Base-by-base conservation (phyloP, 768 basidiomycete genomes). In the Calocybe indica region DNA sequence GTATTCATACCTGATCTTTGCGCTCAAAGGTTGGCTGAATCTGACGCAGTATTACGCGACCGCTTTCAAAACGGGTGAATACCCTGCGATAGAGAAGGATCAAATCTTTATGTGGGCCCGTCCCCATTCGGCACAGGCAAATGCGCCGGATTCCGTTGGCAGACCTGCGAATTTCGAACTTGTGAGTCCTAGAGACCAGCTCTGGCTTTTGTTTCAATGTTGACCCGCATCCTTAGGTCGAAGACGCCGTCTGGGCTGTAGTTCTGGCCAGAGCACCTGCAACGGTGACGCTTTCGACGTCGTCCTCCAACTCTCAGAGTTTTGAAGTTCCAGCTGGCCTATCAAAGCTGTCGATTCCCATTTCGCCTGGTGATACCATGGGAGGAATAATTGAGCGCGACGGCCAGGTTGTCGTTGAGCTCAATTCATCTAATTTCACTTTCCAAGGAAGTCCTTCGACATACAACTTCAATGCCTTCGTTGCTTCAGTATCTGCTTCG, bases 401-500 rank as follows among this genome's bases (percentile, higher is more conserved):
- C 45, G 76, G 75, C n/a, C 47, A 63, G 45, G 67, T 63, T 5
- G 52, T 82, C 13, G 66, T 83, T 35, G 60, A 73, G 45, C 65
- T 84, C 50, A 59, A 67, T 10, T 74, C 85, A 0, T 50, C 54
- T 1, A 67, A 67, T 34, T 86, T 86, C 57, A 64, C 56, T 22
- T 87, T 85, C 62, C 66, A 74, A 42, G 69, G 70, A 7, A 66
- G 61, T 11, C 84, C 87, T 5, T 11, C 66, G 37, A 65, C 61
- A 15, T 90, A 88, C 61, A 88, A 89, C 59, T 90, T 76, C 62
- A 89, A 88, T 52, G 82, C 75, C 9, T 80, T 80, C 46, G 85
- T 85, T n/a, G 71, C 68, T 15, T 62, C 65, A 38, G 64, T 65
- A 13, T 62, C 50, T 32, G 63, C 63, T 12, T 53, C 52, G 13